Conservation (phyloP, 1,284 basidiomycete genomes). For the Fistulinella staudtii region DNA sequence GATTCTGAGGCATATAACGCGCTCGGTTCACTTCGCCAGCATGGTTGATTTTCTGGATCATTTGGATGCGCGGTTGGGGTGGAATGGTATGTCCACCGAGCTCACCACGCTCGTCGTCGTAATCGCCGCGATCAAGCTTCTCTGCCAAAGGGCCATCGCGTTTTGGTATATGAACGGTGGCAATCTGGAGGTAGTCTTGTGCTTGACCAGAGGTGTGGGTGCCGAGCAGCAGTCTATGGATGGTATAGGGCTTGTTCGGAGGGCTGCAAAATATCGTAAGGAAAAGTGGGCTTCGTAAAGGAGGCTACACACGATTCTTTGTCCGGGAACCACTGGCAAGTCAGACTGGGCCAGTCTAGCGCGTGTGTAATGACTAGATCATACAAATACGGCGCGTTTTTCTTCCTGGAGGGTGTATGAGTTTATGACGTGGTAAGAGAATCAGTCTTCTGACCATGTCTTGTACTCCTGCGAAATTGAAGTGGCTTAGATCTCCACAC, state of each 20-base stretch:
- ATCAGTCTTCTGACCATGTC: slow-evolving; percentile 54
- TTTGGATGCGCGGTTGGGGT: slow-evolving; percentile 75
- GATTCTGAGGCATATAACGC: slow-evolving; percentile 98
- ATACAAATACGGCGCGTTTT: slow-evolving; percentile 96
- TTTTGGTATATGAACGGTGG: slow-evolving; percentile 90
- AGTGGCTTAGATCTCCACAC: slow-evolving; percentile 10
- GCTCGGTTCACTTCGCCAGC: slow-evolving; percentile 96
- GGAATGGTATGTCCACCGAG: slow-evolving; percentile 83
- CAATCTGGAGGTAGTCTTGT: slow-evolving; percentile 96
- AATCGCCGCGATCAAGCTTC: slow-evolving; percentile 74
- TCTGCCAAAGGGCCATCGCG: slow-evolving; percentile 62
- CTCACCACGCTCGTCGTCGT: slow-evolving; percentile 92
- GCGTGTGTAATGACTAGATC: slow-evolving; percentile 98
- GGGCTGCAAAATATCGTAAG: slow-evolving; percentile 46
- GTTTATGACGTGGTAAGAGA: background rate
- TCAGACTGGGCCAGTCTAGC: slow-evolving; percentile 96
- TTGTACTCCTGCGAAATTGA: slow-evolving; percentile 66
- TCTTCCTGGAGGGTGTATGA: slow-evolving; percentile 65
- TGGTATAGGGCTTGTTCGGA: slow-evolving; percentile 85
- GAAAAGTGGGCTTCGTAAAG: background rate
- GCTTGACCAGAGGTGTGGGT: slow-evolving; percentile 97
- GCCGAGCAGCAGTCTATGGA: slow-evolving; percentile 91
- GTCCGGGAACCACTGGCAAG: slow-evolving; percentile 99
- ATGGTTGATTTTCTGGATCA: slow-evolving; percentile 96
- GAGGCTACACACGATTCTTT: slow-evolving; percentile 71